Evolutionary conservation across 1,284 basidiomycete genomes (phyloP).

Genomic region (Ceratobasidium sp.): DNA sequence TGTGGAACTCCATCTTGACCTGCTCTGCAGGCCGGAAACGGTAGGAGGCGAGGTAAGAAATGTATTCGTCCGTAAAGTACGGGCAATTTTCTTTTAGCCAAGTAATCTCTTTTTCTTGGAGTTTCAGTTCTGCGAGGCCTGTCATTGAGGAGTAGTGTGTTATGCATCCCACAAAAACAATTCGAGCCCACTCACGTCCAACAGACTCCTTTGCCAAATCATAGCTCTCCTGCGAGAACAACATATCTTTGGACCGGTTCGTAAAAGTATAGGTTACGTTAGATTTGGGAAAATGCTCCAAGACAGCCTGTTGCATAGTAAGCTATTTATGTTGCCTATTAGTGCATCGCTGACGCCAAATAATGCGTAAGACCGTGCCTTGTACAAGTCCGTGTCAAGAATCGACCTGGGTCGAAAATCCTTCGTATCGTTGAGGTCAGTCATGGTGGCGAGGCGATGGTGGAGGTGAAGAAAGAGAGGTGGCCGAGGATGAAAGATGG

Average conservation of each 20-base stretch:
- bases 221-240: constrained; percentile 79
- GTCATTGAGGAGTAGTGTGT: constrained; percentile 37
- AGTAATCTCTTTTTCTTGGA: constrained; percentile 73
- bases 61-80: constrained; percentile 80
- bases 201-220: constrained; percentile 76
- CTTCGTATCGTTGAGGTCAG: constrained; percentile 17
- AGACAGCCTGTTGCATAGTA: constrained; percentile 96
- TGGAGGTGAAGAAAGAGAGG: constrained; percentile 1
- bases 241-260: constrained; percentile 79
- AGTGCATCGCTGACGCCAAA: constrained; percentile 6
- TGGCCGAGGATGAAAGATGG: neutral
- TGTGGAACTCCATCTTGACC: constrained; percentile 74
- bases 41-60: constrained; percentile 79
- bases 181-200: constrained; percentile 67
- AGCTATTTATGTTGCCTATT: constrained; percentile 65
- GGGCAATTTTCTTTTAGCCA: constrained; percentile 83
- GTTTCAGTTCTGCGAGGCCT: constrained; percentile 77
- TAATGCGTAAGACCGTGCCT: constrained; percentile 63
- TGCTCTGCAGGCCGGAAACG: constrained; percentile 84
- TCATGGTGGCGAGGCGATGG: neutral
- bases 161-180: constrained; percentile 9
- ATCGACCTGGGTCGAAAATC: constrained; percentile 65
- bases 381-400: constrained; percentile 97
- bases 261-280: constrained; percentile 85
- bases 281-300: constrained; percentile 81